A percentile compares a stretch with the other conserved stretches of the same genome.
Conservation (phyloP, 345 rosid genomes). For the Rhodomyrtus tomentosa region DNA sequence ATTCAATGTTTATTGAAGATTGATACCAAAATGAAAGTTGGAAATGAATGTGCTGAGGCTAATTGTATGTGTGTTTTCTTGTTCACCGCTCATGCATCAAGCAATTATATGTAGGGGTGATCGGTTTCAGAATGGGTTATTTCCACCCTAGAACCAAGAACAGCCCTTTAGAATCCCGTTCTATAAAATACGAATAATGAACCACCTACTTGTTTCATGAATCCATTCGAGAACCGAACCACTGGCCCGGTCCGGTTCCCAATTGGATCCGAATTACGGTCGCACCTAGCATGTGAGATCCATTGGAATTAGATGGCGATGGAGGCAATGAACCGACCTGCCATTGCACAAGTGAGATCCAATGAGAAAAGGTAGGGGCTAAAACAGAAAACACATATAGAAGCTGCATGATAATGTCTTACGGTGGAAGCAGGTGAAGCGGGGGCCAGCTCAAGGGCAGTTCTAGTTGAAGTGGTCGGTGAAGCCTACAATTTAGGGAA, state of each 20-base stretch:
- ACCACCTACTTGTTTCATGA: no score
- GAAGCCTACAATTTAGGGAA: background rate
- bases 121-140: no score
- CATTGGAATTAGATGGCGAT: constrained; percentile 23
- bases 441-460: background rate
- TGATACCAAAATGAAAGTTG: background rate
- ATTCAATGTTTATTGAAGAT: background rate
- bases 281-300: no score
- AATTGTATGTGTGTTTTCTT: no score
- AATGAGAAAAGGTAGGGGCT: background rate
- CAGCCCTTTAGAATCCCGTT: no score
- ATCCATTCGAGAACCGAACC: no score
- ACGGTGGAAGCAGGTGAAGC: background rate
- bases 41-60: background rate
- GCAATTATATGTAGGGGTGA: no score
- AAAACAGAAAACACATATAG: background rate
- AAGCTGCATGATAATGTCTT: background rate
- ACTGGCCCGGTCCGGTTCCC: no score
- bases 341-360: background rate
- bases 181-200: no score
- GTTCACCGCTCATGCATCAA: no score
- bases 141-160: no score
- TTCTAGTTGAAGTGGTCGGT: background rate
- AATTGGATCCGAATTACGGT: no score
- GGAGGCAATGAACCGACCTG: constrained; percentile 5